Percentiles rank a stretch among this genome's conserved stretches.
Evolutionary conservation across 139 green algal genomes (phyloP).

Genomic region (Chlamydomonas sp.): DNA sequence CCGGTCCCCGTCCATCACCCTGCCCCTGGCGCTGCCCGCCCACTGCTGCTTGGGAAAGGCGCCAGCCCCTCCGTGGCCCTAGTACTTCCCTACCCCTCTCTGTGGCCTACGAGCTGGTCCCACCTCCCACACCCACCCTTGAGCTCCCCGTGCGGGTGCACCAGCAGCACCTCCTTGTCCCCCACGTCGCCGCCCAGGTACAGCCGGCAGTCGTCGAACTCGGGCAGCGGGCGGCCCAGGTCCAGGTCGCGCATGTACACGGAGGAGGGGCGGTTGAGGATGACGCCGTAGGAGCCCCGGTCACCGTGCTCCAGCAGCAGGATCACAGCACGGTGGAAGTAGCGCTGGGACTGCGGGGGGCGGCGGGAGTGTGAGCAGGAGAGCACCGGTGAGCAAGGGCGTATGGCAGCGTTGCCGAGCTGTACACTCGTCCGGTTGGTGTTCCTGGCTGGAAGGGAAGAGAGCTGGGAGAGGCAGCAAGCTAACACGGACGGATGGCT

Average conservation of each 20-base stretch:
- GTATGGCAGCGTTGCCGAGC: too few relatives aligned
- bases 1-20: too few relatives aligned
- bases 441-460: neutral
- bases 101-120: neutral
- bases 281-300: slow-evolving; percentile 71
- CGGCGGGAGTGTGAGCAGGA: neutral
- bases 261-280: slow-evolving; percentile 85
- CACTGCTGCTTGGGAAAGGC: neutral
- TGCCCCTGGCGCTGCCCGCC: too few relatives aligned
- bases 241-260: slow-evolving; percentile 59
- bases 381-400: neutral
- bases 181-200: slow-evolving; percentile 89
- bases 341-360: slow-evolving; percentile 63
- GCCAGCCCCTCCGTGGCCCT: neutral
- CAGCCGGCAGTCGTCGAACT: slow-evolving; percentile 68
- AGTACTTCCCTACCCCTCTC: neutral
- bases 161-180: slow-evolving; percentile 51
- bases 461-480: neutral
- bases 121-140: slow-evolving; percentile 26
- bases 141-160: slow-evolving; percentile 66
- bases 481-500: neutral
- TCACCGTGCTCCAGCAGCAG: slow-evolving; percentile 49
- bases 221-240: slow-evolving; percentile 22
- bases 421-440: too few relatives aligned
- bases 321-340: slow-evolving; percentile 78